These are phyloP conservation scores for Pneumocystis wakefieldiae DNA, from an alignment of 1,139 yeast species.

Conservation along the genomic window DNA sequence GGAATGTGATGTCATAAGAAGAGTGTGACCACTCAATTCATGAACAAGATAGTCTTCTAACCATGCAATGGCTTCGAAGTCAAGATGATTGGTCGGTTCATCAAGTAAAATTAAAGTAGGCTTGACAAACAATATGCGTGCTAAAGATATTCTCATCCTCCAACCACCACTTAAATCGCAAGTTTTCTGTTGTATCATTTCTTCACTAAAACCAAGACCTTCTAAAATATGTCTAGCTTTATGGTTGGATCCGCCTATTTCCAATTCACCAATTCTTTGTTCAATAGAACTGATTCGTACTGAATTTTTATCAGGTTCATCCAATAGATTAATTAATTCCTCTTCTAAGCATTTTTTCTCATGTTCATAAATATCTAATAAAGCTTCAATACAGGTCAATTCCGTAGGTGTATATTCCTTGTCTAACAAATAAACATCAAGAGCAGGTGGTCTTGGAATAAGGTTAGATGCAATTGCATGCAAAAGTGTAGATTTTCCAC, in stretches of 20 bases:
- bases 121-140: constrained; percentile 70
- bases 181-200: constrained; percentile 75
- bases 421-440: constrained; percentile 82
- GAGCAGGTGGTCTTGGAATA: constrained; percentile 81
- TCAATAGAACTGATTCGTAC: constrained; percentile 11
- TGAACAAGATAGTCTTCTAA: constrained; percentile 84
- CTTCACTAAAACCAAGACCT: constrained; percentile 89
- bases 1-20: constrained; percentile 91
- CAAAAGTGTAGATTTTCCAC: constrained; percentile 87
- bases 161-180: constrained; percentile 99
- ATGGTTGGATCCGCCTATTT: constrained; percentile 10
- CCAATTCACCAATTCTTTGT: constrained; percentile 11
- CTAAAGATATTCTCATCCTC: constrained; percentile 84
- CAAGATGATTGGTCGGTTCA: constrained; percentile 98
- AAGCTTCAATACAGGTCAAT: constrained; percentile 84
- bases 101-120: constrained; percentile 77
- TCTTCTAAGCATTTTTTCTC: constrained; percentile 91
- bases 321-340: constrained; percentile 52
- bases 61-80: constrained; percentile 99
- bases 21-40: constrained; percentile 18
- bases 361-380: constrained; percentile 87
- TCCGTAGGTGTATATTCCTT: constrained; percentile 96
- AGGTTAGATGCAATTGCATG: constrained; percentile 91
- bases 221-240: constrained; percentile 57
- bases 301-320: constrained; percentile 14